These are phyloP conservation scores for Solanum chacoense DNA, from an alignment of 305 asterid species.

Conservation along the genomic window DNA sequence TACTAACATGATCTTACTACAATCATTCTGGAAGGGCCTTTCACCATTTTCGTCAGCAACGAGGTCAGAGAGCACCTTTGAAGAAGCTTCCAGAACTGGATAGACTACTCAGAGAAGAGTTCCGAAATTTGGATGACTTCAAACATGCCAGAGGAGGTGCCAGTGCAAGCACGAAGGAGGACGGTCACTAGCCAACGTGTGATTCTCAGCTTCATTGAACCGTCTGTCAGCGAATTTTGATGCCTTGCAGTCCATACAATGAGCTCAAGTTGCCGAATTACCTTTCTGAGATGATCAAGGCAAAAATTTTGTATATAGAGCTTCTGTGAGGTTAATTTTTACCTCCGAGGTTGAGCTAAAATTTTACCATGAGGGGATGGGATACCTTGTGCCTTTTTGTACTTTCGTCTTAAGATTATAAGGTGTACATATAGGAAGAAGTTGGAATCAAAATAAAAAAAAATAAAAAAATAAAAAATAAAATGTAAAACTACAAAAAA, in stretches of 20 bases:
- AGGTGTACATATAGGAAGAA: neutral
- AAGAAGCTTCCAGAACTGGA: slow-evolving; percentile 62
- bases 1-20: neutral
- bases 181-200: neutral
- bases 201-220: neutral
- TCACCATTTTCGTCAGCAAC: slow-evolving; percentile 51
- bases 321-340: slow-evolving; percentile 4
- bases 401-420: neutral
- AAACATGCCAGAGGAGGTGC: slow-evolving; percentile 37
- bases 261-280: neutral
- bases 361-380: neutral
- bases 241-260: slow-evolving; percentile 4
- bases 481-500: neutral
- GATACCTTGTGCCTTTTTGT: neutral
- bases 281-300: neutral
- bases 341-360: neutral
- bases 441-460: neutral
- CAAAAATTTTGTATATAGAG: neutral
- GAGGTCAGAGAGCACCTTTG: slow-evolving; percentile 33
- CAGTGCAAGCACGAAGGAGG: slow-evolving; percentile 21
- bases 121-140: slow-evolving; percentile 56
- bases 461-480: neutral
- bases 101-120: slow-evolving; percentile 56
- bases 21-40: slow-evolving; percentile 55
- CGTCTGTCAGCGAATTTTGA: slow-evolving; percentile 1